Conservation (phyloP, 106 monocot species). For the Agapanthus africanus region DNA sequence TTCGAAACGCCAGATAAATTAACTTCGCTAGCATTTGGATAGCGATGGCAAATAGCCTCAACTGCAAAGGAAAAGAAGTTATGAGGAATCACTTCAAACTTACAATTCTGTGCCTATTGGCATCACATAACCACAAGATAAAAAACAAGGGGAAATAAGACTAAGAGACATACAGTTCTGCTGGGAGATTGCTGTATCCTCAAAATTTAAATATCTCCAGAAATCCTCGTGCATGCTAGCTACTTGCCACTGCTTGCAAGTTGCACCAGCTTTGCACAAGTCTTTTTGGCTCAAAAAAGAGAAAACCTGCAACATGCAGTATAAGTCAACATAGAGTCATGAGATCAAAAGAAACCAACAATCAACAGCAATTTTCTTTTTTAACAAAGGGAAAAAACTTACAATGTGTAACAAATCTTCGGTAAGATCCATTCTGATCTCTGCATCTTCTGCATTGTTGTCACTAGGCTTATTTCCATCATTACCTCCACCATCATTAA, state of each 20-base stretch:
- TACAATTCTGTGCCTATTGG: no score
- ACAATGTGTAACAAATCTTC: constrained; percentile 66
- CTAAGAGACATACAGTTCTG: constrained; percentile 69
- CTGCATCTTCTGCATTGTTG: constrained; percentile 8
- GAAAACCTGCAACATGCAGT: constrained; percentile 93
- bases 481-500: neutral
- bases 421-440: constrained; percentile 50
- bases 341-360: constrained; percentile 4
- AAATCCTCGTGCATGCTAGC: constrained; percentile 84
- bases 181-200: constrained; percentile 49
- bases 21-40: constrained; percentile 68
- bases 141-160: neutral
- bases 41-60: constrained; percentile 61
- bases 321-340: neutral
- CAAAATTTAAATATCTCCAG: constrained; percentile 86
- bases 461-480: constrained; percentile 10
- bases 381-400: neutral
- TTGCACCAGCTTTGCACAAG: constrained; percentile 83
- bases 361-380: no score
- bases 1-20: constrained; percentile 55
- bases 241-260: constrained; percentile 81
- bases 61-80: constrained; percentile 60
- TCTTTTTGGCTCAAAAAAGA: constrained; percentile 81
- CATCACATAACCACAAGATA: no score
- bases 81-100: no score